Percentiles rank a stretch among this genome's conserved stretches.
Evolutionary conservation across 371 early-diverging fungal species (phyloP).

Genomic region (Mucor saturninus): DNA sequence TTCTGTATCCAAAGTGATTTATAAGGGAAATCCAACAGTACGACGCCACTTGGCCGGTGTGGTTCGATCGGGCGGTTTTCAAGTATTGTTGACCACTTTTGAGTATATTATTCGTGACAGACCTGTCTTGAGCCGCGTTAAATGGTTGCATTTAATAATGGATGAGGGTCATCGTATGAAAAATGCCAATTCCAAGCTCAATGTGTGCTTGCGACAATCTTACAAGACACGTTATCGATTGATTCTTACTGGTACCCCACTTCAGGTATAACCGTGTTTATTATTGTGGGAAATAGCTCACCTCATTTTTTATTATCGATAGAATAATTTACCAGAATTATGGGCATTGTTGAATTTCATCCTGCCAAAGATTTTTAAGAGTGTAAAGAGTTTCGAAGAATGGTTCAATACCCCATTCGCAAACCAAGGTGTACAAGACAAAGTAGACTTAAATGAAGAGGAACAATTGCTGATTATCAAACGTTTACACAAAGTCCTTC

Average conservation of each 20-base stretch:
- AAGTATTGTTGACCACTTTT: slow-evolving; percentile 97
- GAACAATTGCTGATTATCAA: slow-evolving; percentile 96
- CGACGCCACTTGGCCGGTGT: slow-evolving; percentile 73
- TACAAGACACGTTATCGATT: slow-evolving; percentile 92
- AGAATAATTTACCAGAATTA: slow-evolving; percentile 99
- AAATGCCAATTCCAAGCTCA: slow-evolving; percentile 90
- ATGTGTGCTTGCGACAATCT: slow-evolving; percentile 79
- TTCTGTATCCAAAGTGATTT: slow-evolving; percentile 83
- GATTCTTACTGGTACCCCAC: slow-evolving; percentile 98
- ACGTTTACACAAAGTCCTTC: slow-evolving; percentile 94
- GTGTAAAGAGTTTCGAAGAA: slow-evolving; percentile 95
- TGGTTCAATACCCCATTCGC: slow-evolving; percentile 98
- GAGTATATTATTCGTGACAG: slow-evolving; percentile 97
- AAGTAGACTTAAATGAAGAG: slow-evolving; percentile 95
- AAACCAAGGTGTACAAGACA: slow-evolving; percentile 82
- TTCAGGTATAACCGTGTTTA: slow-evolving; percentile 69
- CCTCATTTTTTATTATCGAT: slow-evolving; percentile 3
- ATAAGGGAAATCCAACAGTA: slow-evolving; percentile 84
- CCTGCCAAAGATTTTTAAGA: slow-evolving; percentile 94
- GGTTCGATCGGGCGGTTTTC: slow-evolving; percentile 80
- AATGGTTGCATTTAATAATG: slow-evolving; percentile 96
- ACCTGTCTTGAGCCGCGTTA: slow-evolving; percentile 81
- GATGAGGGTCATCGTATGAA: slow-evolving; percentile 99
- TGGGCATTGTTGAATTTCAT: slow-evolving; percentile 99
- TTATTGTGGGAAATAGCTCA: neutral